These are phyloP conservation scores for Aspergillus sp. DNA, from an alignment of 2,329 filamentous ascomycete species.

Conservation along the genomic window DNA sequence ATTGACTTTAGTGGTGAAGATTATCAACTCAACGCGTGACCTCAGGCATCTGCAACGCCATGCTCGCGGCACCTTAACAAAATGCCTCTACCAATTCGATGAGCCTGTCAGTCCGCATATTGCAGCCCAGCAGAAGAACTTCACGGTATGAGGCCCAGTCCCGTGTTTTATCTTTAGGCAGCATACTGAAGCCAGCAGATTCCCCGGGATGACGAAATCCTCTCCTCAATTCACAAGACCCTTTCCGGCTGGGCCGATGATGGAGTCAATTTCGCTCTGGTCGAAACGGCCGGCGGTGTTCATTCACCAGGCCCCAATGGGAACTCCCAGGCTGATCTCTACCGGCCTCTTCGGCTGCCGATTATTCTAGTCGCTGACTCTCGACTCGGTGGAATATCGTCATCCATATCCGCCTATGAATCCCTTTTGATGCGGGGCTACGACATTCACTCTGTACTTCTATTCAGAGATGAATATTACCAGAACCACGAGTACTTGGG, in stretches of 20 bases:
- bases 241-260: conserved; percentile 37
- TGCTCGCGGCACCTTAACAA: conserved; percentile 56
- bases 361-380: conserved; percentile 73
- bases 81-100: conserved; percentile 69
- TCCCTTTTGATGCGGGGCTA: conserved; percentile 76
- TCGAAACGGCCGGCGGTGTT: conserved; percentile 81
- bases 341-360: conserved; percentile 70
- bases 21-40: background rate
- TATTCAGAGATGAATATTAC: conserved; percentile 68
- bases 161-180: background rate
- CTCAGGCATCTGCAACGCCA: conserved; percentile 61
- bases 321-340: conserved; percentile 74
- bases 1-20: background rate
- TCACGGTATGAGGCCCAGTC: conserved; percentile 22
- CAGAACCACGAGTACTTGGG: conserved; percentile 67
- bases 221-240: conserved; percentile 49
- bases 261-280: conserved; percentile 59
- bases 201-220: conserved; percentile 51
- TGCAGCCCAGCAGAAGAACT: conserved; percentile 58
- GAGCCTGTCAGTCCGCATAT: conserved; percentile 76
- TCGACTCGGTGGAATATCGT: conserved; percentile 74
- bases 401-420: conserved; percentile 78
- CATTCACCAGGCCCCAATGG: conserved; percentile 77
- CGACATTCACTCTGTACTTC: conserved; percentile 67
- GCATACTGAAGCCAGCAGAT: conserved; percentile 36